phyloP scores from a whole-genome alignment of 78 protist genomes.

The Dictyostelium firmibasis region DNA sequence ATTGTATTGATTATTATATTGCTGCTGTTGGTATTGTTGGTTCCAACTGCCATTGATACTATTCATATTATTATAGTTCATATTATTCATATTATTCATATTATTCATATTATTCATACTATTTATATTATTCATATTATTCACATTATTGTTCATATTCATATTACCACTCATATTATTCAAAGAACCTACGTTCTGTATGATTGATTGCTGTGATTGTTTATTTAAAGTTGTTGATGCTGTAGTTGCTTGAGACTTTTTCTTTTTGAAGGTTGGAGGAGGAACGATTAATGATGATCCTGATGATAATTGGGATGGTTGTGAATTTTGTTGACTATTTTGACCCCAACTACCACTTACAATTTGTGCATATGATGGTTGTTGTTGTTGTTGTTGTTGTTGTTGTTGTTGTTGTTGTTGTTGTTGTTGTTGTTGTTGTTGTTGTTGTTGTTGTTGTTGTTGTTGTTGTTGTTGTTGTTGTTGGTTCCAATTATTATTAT shows the following conservation, averaged over 20 bases:
- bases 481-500: neutral
- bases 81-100: neutral
- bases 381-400: no score
- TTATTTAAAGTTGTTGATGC: neutral
- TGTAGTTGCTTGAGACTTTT: neutral
- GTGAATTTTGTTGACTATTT: slow-evolving; percentile 22
- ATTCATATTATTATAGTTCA: neutral
- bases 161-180: neutral
- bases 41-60: neutral
- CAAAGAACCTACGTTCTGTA: neutral
- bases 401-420: no score
- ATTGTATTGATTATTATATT: neutral
- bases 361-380: neutral
- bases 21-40: slow-evolving; percentile 1
- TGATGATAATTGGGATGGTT: neutral
- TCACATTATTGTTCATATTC: neutral
- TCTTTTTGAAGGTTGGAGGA: slow-evolving; percentile 53
- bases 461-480: neutral
- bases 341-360: neutral
- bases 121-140: neutral
- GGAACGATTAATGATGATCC: slow-evolving; percentile 36
- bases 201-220: slow-evolving; percentile 18
- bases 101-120: neutral
- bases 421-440: no score
- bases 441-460: no score